Percentiles rank a stretch among this genome's conserved stretches.
These are phyloP conservation scores for Hansenula anomala DNA, from an alignment of 1,139 yeast species.

Conservation along the genomic window DNA sequence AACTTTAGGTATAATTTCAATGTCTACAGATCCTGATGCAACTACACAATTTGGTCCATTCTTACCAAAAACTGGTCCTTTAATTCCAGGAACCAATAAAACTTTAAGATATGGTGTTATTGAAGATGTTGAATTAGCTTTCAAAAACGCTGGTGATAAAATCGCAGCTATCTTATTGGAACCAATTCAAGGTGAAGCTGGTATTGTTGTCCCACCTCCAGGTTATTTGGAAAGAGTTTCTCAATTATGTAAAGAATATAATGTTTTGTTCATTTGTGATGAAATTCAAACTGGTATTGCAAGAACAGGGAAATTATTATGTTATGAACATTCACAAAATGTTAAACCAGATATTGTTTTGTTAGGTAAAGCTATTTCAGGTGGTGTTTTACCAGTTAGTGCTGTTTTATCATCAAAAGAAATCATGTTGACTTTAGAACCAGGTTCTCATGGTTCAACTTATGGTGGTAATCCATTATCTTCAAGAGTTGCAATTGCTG, in stretches of 20 bases:
- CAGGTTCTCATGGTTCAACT: constrained; percentile 97
- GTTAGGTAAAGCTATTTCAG: constrained; percentile 92
- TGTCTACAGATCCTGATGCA: constrained; percentile 96
- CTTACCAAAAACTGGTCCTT: constrained; percentile 77
- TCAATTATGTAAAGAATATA: constrained; percentile 74
- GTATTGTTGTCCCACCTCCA: constrained; percentile 88
- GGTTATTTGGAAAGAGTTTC: constrained; percentile 74
- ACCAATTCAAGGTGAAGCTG: constrained; percentile 97
- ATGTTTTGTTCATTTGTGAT: constrained; percentile 86
- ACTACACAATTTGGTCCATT: constrained; percentile 89
- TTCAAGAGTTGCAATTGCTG: constrained; percentile 92
- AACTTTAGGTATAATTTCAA: constrained; percentile 90
- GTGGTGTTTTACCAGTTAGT: constrained; percentile 91
- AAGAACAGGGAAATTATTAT: constrained; percentile 91
- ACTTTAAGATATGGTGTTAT: constrained; percentile 71
- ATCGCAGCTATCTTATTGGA: constrained; percentile 90
- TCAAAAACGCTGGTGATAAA: constrained; percentile 79
- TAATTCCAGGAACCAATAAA: constrained; percentile 48
- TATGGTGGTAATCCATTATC: constrained; percentile 98
- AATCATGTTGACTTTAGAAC: constrained; percentile 84
- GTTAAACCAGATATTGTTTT: constrained; percentile 83
- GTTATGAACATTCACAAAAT: constrained; percentile 78
- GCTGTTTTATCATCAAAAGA: constrained; percentile 86
- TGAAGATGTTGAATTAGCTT: constrained; percentile 83
- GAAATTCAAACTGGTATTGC: constrained; percentile 98